Evolutionary conservation across 2,329 filamentous ascomycete species (phyloP), one percentile per base, ranked within the genome.

Genomic region (Calonectria honghensis): DNA sequence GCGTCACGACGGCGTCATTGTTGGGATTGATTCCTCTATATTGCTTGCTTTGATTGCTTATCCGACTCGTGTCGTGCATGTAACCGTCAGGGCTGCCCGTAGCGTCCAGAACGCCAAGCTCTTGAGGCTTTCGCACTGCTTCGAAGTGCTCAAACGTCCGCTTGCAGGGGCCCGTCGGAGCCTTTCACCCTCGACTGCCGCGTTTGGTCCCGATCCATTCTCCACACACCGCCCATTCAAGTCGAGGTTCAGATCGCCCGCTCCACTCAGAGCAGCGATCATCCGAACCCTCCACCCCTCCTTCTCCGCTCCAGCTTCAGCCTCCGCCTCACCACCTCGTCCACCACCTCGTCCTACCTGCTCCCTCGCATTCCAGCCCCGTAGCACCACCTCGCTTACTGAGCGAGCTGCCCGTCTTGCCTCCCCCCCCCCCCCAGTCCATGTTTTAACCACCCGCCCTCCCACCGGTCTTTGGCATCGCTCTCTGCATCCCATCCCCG

Each of bases 301-400:
- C 57, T 63, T 63, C 57, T 63, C 57, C 57, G 57, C 57, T 63
- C 57, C 24, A 63, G 57, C 35, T 63, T 63, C 35, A 63, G 57
- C 57, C 57, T 63, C 57, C 57, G 37, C 37, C 45, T 48, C 45
- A 24, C 45, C 57, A 61, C 32, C 35, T 61, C 35, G 57, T 39
- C 57, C 41, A 48, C 45, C 20, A 48, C 45, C 45, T 48, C n/a
- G 57, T 63, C 57, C 57, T 41, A 63, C 57, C n/a, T 37, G 14
- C 37, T 63, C 57, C 57, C 57, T 63, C 57, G 24, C 57, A 63
- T 63, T 63, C 57, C 57, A 37, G 57, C 57, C 57, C 57, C 14
- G 57, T 63, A 35, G 57, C 35, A 63, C 57, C 35, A 27, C 20
- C 35, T 63, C 57, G 57, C 57, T 63, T 63, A 41, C 57, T 27